A percentile compares a stretch with the other conserved stretches of the same genome.
These are phyloP conservation scores for Pseudogymnoascus sp. DNA, from an alignment of 2,329 filamentous ascomycete genomes.

Conservation along the genomic window DNA sequence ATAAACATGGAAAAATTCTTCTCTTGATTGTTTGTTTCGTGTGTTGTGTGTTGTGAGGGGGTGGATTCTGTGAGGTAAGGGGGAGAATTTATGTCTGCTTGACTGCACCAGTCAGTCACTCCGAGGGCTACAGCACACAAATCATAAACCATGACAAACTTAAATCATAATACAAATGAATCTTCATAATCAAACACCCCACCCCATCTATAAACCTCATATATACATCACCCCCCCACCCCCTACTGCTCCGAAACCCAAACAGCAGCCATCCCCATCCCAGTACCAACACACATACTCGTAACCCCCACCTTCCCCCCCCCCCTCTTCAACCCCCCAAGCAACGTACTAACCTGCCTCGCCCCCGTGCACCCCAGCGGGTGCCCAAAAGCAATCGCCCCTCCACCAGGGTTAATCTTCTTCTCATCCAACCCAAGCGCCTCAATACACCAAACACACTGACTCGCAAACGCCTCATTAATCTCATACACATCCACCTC, in stretches of 20 bases:
- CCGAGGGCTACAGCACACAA: background rate
- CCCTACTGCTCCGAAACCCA: slow-evolving; percentile 78
- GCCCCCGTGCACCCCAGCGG: slow-evolving; percentile 91
- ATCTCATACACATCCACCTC: slow-evolving; percentile 98
- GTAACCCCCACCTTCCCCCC: slow-evolving; percentile 82
- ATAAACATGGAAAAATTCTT: background rate
- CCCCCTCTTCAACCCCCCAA: slow-evolving; percentile 82
- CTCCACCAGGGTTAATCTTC: slow-evolving; percentile 96
- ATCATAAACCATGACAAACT: background rate
- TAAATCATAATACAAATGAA: background rate
- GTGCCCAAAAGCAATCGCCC: slow-evolving; percentile 92
- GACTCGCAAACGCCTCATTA: slow-evolving; percentile 96
- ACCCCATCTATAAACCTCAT: background rate
- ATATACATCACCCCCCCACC: background rate
- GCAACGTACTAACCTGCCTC: slow-evolving; percentile 82
- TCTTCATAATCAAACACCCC: background rate
- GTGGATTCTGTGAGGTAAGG: no score
- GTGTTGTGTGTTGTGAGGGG: background rate
- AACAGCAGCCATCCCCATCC: slow-evolving; percentile 95
- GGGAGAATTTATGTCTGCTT: no score
- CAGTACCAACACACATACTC: slow-evolving; percentile 93
- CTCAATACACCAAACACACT: slow-evolving; percentile 89
- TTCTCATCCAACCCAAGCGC: slow-evolving; percentile 73
- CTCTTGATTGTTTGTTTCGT: background rate
- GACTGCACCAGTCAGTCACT: no score